Evolutionary conservation across 768 basidiomycete species (phyloP).

Genomic region (Boletus speciosus): DNA sequence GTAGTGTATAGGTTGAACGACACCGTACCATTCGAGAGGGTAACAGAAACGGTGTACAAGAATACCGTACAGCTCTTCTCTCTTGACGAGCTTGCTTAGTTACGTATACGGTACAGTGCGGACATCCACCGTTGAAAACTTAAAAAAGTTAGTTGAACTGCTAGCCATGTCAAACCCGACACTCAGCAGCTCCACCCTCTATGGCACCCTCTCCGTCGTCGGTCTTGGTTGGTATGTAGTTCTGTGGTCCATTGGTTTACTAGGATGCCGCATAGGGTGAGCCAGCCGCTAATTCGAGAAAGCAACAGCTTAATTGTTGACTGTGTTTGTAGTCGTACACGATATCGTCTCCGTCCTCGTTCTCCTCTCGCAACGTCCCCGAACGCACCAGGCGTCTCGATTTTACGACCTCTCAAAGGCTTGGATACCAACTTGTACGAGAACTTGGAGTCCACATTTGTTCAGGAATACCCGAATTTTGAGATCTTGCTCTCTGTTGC

Average conservation of each 20-base stretch:
- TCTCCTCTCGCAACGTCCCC: conserved; percentile 55
- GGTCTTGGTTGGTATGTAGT: conserved; percentile 58
- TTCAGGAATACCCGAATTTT: conserved; percentile 86
- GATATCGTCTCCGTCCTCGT: conserved; percentile 66
- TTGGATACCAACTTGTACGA: conserved; percentile 94
- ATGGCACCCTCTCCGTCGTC: conserved; percentile 30
- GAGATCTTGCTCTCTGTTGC: conserved; percentile 92
- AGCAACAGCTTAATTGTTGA: conserved; percentile 1
- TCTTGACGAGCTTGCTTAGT: conserved; percentile 36
- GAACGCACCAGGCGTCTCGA: conserved; percentile 82
- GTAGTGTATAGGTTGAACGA: conserved; percentile 51
- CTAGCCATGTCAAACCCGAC: conserved; percentile 14
- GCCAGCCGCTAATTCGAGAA: conserved; percentile 26
- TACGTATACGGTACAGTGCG: conserved; percentile 7
- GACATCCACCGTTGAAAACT: not conserved
- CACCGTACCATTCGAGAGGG: conserved; percentile 47
- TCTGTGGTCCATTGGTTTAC: conserved; percentile 61
- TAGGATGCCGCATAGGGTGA: conserved; percentile 72
- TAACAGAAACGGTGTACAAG: conserved; percentile 55
- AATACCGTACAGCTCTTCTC: conserved; percentile 64
- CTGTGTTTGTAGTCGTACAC: conserved; percentile 52
- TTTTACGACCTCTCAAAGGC: conserved; percentile 91
- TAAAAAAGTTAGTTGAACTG: not conserved
- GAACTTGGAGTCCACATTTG: conserved; percentile 91
- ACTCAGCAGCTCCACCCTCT: conserved; percentile 4